A percentile compares a stretch with the other conserved stretches of the same genome.
These are phyloP conservation scores for Pseudozyma thailandica DNA, from an alignment of 1,284 basidiomycete species.

Conservation along the genomic window DNA sequence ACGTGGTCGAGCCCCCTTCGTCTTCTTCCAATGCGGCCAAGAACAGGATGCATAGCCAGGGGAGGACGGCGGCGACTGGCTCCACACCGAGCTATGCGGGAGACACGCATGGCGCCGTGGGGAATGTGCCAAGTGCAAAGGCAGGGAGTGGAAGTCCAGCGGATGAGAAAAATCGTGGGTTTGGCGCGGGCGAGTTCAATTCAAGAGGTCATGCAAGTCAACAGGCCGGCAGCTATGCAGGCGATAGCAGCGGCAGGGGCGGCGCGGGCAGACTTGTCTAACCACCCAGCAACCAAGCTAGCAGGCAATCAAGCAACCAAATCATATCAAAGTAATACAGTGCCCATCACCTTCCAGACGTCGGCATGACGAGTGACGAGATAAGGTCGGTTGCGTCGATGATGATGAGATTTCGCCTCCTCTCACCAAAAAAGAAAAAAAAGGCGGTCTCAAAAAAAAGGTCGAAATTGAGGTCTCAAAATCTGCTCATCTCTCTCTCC, in stretches of 20 bases:
- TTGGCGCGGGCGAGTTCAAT: not conserved
- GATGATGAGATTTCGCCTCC: too few species aligned
- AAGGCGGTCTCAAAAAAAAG: not conserved
- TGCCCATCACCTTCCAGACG: too few species aligned
- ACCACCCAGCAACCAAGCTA: not conserved
- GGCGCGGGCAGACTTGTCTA: conserved; percentile 18
- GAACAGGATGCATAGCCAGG: conserved; percentile 9
- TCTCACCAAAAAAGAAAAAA: not conserved
- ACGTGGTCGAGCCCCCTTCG: conserved; percentile 13
- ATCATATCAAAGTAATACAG: too few species aligned
- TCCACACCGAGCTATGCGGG: conserved; percentile 21
- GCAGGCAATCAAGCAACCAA: too few species aligned
- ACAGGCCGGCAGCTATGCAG: conserved; percentile 27
- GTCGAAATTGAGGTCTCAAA: not conserved
- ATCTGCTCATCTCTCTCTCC: not conserved
- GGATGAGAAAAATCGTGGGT: conserved; percentile 18
- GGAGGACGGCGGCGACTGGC: conserved; percentile 5
- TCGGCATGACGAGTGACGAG: too few species aligned
- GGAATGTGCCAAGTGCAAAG: conserved; percentile 7
- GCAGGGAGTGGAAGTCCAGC: conserved; percentile 14
- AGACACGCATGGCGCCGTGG: conserved; percentile 22
- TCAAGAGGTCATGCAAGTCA: conserved; percentile 19
- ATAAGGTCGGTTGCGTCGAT: too few species aligned
- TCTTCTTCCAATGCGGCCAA: conserved; percentile 13
- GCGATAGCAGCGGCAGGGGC: conserved; percentile 11